Conservation (phyloP, 495 filamentous ascomycete genomes). For the Neurospora sp. region DNA sequence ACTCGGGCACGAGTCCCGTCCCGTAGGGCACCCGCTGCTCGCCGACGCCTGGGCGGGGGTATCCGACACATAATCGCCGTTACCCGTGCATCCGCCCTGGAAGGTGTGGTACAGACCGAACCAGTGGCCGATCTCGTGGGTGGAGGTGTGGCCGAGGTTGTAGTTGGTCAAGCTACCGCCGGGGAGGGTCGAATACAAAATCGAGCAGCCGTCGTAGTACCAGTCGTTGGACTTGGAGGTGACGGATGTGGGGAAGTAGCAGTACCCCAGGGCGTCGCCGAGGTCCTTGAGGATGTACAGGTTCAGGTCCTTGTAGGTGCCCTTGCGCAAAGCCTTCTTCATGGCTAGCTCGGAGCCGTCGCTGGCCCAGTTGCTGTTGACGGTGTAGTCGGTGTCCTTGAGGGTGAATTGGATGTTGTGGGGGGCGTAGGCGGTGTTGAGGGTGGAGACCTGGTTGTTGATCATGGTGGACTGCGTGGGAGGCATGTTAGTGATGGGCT, state of each 20-base stretch:
- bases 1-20: conserved; percentile 43
- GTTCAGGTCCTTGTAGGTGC: conserved; percentile 51
- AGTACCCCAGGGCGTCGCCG: conserved; percentile 45
- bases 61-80: conserved; percentile 48
- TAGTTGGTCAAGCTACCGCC: conserved; percentile 40
- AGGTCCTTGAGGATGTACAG: conserved; percentile 51
- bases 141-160: conserved; percentile 49
- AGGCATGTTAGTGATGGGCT: background rate
- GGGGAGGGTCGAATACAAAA: conserved; percentile 45
- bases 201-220: conserved; percentile 48
- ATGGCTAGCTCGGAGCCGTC: conserved; percentile 41
- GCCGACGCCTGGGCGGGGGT: conserved; percentile 44
- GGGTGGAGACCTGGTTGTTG: conserved; percentile 30
- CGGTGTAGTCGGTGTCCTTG: conserved; percentile 40
- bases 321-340: conserved; percentile 50
- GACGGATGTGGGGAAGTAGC: conserved; percentile 38
- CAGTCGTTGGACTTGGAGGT: conserved; percentile 27
- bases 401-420: conserved; percentile 46
- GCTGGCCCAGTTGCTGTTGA: conserved; percentile 47
- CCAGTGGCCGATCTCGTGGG: conserved; percentile 62
- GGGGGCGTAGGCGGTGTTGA: conserved; percentile 43
- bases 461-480: conserved; percentile 23
- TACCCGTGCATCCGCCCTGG: conserved; percentile 47
- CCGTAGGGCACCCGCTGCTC: conserved; percentile 49
- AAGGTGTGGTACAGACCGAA: conserved; percentile 57